Base-by-base conservation (phyloP, 148 eudicot species). In the Chenopodium formosanum region DNA sequence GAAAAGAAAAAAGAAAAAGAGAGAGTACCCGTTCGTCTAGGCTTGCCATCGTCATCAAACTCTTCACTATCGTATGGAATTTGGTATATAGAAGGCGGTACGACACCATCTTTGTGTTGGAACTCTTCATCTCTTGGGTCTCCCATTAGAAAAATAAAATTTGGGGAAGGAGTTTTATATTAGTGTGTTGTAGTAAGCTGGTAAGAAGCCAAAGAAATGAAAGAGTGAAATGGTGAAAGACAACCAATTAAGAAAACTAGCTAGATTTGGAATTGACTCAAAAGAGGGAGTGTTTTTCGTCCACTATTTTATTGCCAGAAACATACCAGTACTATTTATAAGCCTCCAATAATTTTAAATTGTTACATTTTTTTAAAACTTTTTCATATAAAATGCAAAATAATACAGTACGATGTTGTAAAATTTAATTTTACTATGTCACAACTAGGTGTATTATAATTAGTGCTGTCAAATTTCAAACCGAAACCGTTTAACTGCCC, bases 11-110 rank as follows among this genome's bases (percentile, higher is more conserved):
- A 16, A 1, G 34, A 46, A 8, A 64, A 46, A 22, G 17, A 19
- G 25, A 56, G 27, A 56, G 27, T 73, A 88, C 91, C 89, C 37
- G 88, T 89, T 70, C 91, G 81, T 74, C n/a, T 83, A 62, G 89
- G 86, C 78, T 80, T 89, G 56, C 91, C 91, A 70, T 89, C 91
- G 83, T 89, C 91, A 77, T 89, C 91, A 22, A 86, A 70, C 48
- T 46, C 79, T 62, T 62, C 65, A 19, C 60, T 16, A 53, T 62
- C 25, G 10, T 62, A 62, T 7, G 65, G 10, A 62, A 62, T 20
- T 4, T 62, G 9, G 65, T 22, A 62, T 2, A 11, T 4, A 62
- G 25, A 5, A 22, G 65, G n/a, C n/a, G 12, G 7, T 62, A 19
- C 25, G 19, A 4, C 9, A 22, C 65, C 11, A 22, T 16, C 22